Conservation (phyloP, 2,329 filamentous ascomycete species). For the Paracamarosporium sp. region DNA sequence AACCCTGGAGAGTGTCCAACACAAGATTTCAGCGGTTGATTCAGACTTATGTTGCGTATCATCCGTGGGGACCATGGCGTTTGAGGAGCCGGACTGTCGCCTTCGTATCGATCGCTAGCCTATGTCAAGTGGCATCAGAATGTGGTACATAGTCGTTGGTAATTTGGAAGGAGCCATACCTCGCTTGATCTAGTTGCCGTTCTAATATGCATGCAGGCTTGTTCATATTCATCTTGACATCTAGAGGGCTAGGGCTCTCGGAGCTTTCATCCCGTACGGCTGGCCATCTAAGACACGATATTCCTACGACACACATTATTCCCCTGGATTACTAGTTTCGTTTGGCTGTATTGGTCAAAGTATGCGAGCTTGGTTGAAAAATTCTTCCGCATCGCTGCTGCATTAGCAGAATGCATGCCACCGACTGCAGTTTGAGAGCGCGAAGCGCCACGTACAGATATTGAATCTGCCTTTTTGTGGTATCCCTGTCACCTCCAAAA, state of each 20-base stretch:
- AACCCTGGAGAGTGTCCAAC: neutral
- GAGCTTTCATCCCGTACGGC: slow-evolving; percentile 20
- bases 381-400: slow-evolving; percentile 16
- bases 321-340: slow-evolving; percentile 9
- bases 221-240: neutral
- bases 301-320: slow-evolving; percentile 17
- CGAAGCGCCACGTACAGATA: slow-evolving; percentile 21
- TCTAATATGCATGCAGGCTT: neutral
- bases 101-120: neutral
- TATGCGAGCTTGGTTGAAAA: slow-evolving; percentile 10
- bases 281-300: slow-evolving; percentile 14
- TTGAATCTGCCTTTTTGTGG: slow-evolving; percentile 21
- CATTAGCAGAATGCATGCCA: slow-evolving; percentile 29
- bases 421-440: slow-evolving; percentile 23
- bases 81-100: neutral
- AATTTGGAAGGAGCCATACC: neutral
- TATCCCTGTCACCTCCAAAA: slow-evolving; percentile 13
- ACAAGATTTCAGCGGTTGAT: neutral
- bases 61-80: neutral
- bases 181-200: neutral
- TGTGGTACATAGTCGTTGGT: neutral
- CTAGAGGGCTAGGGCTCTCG: slow-evolving; percentile 8
- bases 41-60: neutral
- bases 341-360: slow-evolving; percentile 13
- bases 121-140: neutral